Percentiles rank a stretch among this genome's conserved stretches.
These are phyloP conservation scores for Centaurea solstitialis DNA, from an alignment of 129 eudicot species.

Conservation along the genomic window DNA sequence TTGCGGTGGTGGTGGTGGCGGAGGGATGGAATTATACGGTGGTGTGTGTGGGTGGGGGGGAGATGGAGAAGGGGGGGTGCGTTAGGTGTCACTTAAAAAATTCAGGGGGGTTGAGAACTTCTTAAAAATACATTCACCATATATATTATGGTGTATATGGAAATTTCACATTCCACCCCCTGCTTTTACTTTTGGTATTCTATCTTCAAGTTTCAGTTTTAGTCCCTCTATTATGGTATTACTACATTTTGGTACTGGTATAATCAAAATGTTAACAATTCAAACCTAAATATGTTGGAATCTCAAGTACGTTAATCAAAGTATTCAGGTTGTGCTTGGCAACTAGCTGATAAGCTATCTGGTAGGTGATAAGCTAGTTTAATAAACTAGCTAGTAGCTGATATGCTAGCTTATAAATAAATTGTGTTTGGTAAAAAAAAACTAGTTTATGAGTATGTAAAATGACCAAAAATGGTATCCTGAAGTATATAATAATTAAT, in stretches of 20 bases:
- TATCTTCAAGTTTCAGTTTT: neutral
- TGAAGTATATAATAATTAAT: too few species aligned
- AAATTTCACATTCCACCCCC: constrained; percentile 32
- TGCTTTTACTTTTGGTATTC: constrained; percentile 30
- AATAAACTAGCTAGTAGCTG: too few species aligned
- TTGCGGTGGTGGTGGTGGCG: constrained; percentile 26
- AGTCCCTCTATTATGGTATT: neutral
- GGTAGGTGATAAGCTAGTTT: too few species aligned
- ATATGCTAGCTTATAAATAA: too few species aligned
- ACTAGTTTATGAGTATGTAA: too few species aligned
- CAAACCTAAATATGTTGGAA: neutral
- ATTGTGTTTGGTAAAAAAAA: too few species aligned
- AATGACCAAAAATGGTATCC: too few species aligned
- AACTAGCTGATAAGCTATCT: too few species aligned
- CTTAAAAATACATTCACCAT: constrained; percentile 33
- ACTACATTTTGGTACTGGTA: neutral
- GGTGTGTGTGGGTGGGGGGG: constrained; percentile 5
- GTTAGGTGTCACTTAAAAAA: constrained; percentile 53
- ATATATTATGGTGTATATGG: constrained; percentile 19
- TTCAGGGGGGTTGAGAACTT: constrained; percentile 46
- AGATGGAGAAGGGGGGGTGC: constrained; percentile 23
- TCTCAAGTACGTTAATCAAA: neutral
- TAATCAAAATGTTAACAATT: neutral
- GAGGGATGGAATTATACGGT: constrained; percentile 22
- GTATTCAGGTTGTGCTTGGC: too few species aligned